Conservation (phyloP, 1,284 basidiomycete genomes). For the Ganoderma leucocontextum region DNA sequence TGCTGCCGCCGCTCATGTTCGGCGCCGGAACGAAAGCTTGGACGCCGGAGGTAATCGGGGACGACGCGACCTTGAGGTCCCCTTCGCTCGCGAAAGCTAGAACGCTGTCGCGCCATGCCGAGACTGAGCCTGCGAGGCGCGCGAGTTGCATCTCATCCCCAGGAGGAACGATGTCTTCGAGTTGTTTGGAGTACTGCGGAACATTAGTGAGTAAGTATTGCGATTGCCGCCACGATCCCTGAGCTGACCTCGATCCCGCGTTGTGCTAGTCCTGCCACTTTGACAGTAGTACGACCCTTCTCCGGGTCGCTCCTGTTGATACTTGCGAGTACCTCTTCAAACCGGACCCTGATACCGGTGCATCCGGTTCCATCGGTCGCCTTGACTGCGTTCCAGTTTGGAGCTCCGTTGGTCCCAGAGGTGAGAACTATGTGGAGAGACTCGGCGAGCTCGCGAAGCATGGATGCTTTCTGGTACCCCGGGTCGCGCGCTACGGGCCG, state of each 20-base stretch:
- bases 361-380: conserved; percentile 8
- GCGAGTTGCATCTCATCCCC: conserved; percentile 4
- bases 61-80: conserved; percentile 15
- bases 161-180: conserved; percentile 7
- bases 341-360: conserved; percentile 8
- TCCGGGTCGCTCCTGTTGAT: conserved; percentile 6
- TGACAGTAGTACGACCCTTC: neutral
- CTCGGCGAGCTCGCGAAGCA: conserved; percentile 17
- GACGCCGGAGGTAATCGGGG: conserved; percentile 14
- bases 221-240: neutral
- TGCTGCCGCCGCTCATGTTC: conserved; percentile 13
- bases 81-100: conserved; percentile 14
- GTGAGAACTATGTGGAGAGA: conserved; percentile 14
- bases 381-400: conserved; percentile 20
- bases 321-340: conserved; percentile 12
- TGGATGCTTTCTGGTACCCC: conserved; percentile 14
- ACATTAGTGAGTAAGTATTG: neutral
- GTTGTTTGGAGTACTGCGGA: conserved; percentile 6
- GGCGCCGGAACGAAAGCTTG: conserved; percentile 12
- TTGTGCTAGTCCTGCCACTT: neutral
- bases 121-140: conserved; percentile 1
- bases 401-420: conserved; percentile 1
- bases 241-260: neutral
- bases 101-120: conserved; percentile 17
- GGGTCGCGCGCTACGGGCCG: conserved; percentile 6